phyloP scores from a whole-genome alignment of 129 eudicot genomes.

The Flaveria brownii region DNA sequence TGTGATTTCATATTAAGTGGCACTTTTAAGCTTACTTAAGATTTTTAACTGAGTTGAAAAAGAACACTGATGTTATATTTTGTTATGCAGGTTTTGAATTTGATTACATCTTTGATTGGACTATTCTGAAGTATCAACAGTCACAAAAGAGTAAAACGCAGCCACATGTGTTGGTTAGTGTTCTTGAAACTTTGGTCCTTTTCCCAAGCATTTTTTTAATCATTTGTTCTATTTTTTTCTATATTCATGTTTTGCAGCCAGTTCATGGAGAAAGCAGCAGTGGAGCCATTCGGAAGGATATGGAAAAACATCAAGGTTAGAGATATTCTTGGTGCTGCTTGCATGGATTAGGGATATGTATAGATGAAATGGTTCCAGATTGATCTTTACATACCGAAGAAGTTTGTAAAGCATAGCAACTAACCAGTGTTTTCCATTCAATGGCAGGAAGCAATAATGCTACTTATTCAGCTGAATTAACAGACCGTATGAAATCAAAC shows the following conservation, averaged over 20 bases:
- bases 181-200: constrained; percentile 15
- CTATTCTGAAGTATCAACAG: constrained; percentile 89
- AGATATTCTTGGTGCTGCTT: constrained; percentile 1
- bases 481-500: constrained; percentile 62
- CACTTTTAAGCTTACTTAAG: not conserved
- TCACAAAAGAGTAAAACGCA: constrained; percentile 67
- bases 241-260: constrained; percentile 55
- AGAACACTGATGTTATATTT: not conserved
- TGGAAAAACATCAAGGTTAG: constrained; percentile 78
- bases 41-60: constrained; percentile 4
- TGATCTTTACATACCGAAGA: not conserved
- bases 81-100: constrained; percentile 67
- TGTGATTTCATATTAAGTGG: not conserved
- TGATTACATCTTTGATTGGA: constrained; percentile 96
- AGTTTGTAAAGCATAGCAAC: constrained; percentile 14
- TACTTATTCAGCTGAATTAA: constrained; percentile 49
- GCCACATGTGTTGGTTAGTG: constrained; percentile 47
- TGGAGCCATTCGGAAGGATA: constrained; percentile 60
- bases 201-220: not conserved
- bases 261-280: constrained; percentile 75
- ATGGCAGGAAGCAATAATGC: constrained; percentile 50
- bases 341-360: not conserved
- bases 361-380: not conserved
- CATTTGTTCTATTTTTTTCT: constrained; percentile 18
- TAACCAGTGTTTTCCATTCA: constrained; percentile 29